Evolutionary conservation across 2,329 filamentous ascomycete species (phyloP), one percentile per base, ranked within the genome.

Genomic region (Arthrobotrys iridis): DNA sequence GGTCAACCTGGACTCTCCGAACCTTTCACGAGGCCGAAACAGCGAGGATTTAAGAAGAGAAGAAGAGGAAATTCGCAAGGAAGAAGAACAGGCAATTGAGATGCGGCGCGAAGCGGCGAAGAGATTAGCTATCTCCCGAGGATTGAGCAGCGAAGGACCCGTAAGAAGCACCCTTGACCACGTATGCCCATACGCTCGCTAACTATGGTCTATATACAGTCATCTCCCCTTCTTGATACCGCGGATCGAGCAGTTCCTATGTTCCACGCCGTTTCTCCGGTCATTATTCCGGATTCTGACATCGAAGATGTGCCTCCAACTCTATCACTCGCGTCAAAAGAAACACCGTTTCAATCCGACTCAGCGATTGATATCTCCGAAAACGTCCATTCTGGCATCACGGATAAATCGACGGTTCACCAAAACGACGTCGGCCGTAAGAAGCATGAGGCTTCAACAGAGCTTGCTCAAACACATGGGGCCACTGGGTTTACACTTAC

Each of bases 1-100:
- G 37, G 37, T 64, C 15, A 50, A 66, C 37, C 22, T 76, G 11
- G 45, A 60, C 18, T 77, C 67, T 7, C 77, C 84, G 1, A 55
- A 22, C 5, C 28, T 68, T 3, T n/a, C 63, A 20, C 55, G 45
- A 26, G 48, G 52, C 2, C 83, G 86, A 0, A 85, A 86, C 1
- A 82, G 89, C 46, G 83, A 82, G 3, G 87, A 88, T 63, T 79
- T 90, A 10, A 85, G 86, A 78, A 83, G 83, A 33, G 87, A 90
- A 81, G 88, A 90, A 79, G 85, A 87, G 20, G 82, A 82, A 28
- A 80, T 85, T 0, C 84, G 83, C 52, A 78, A 82, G 33, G 83
- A 88, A 79, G 87, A 90, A 79, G 88, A 90, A 79, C 81, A 81
- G 2, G 84, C 85, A 37, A 82, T 89, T 24, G 82, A 85, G 65